These are phyloP conservation scores for Xylariomycetidae sp. DNA, from an alignment of 2,329 filamentous ascomycete species.

Conservation along the genomic window DNA sequence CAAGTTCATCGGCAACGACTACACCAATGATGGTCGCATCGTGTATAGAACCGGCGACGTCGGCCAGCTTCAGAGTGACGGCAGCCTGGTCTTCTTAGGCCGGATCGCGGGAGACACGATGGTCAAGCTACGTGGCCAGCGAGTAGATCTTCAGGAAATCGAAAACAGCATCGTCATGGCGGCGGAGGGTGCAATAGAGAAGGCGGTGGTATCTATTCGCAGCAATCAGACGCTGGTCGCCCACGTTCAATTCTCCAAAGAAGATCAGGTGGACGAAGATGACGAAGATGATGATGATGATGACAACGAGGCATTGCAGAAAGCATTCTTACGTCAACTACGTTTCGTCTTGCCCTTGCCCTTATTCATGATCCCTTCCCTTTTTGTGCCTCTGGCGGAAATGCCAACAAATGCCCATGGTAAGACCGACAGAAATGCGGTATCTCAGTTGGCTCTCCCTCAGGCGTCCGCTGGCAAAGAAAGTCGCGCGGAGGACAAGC, in stretches of 20 bases:
- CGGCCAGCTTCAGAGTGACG: conserved; percentile 4
- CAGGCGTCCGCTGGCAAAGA: background rate
- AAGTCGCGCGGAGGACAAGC: conserved; percentile 1
- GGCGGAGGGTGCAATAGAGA: conserved; percentile 11
- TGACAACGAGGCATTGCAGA: conserved; percentile 4
- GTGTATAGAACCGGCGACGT: conserved; percentile 10
- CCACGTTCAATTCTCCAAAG: conserved; percentile 16
- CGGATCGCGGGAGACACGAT: conserved; percentile 35
- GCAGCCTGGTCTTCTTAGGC: conserved; percentile 6
- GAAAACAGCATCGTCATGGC: conserved; percentile 18
- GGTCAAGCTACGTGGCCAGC: conserved; percentile 34
- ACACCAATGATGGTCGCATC: conserved; percentile 2
- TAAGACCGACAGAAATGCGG: conserved; percentile 6
- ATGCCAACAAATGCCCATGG: conserved; percentile 7
- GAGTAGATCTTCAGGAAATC: conserved; percentile 38
- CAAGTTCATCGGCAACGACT: conserved; percentile 5
- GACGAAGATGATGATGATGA: conserved; percentile 7
- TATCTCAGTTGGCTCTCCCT: conserved; percentile 5
- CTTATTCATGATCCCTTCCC: conserved; percentile 5
- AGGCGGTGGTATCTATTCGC: conserved; percentile 20
- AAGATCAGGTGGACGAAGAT: conserved; percentile 7
- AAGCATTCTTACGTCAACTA: conserved; percentile 6
- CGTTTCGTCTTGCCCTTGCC: conserved; percentile 6
- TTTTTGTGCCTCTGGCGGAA: conserved; percentile 4
- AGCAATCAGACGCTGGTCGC: conserved; percentile 10